phyloP scores from a whole-genome alignment of 495 filamentous ascomycete species.

The Penicillium waksmanii region DNA sequence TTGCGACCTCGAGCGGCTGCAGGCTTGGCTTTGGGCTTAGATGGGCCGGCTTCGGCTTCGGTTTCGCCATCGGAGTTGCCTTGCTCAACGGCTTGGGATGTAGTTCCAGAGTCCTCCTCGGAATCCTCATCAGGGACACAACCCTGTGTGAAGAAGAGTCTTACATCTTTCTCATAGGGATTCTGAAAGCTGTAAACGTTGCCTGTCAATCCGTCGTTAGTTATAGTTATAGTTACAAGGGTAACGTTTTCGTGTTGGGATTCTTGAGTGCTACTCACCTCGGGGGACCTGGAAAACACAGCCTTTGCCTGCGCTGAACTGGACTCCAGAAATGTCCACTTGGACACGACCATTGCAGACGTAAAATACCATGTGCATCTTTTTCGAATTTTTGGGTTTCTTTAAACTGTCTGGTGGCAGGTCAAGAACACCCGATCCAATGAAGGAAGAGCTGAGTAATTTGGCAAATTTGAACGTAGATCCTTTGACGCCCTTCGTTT shows the following conservation, averaged over 20 bases:
- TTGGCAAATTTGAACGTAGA: slow-evolving; percentile 85
- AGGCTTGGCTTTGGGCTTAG: slow-evolving; percentile 18
- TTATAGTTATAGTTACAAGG: neutral
- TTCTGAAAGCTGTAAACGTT: slow-evolving; percentile 87
- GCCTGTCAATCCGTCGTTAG: slow-evolving; percentile 49
- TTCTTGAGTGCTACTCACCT: slow-evolving; percentile 61
- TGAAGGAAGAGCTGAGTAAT: slow-evolving; percentile 78
- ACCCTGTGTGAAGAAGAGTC: slow-evolving; percentile 85
- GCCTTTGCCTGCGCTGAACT: slow-evolving; percentile 81
- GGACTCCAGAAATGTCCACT: slow-evolving; percentile 71
- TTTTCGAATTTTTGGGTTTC: slow-evolving; percentile 83
- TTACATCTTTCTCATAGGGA: slow-evolving; percentile 63
- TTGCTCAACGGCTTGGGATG: slow-evolving; percentile 27
- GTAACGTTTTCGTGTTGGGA: neutral
- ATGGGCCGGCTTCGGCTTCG: slow-evolving; percentile 13
- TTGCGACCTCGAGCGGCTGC: slow-evolving; percentile 38
- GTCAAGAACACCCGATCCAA: slow-evolving; percentile 87
- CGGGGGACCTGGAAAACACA: slow-evolving; percentile 92
- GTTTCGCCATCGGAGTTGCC: slow-evolving; percentile 35
- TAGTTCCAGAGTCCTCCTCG: slow-evolving; percentile 23
- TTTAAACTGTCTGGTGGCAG: slow-evolving; percentile 81
- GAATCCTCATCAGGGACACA: slow-evolving; percentile 51
- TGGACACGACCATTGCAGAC: slow-evolving; percentile 78
- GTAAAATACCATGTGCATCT: slow-evolving; percentile 96
- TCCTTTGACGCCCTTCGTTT: slow-evolving; percentile 73